Base-by-base conservation (phyloP, 2,329 filamentous ascomycete species). In the Verticillium nubilum region DNA sequence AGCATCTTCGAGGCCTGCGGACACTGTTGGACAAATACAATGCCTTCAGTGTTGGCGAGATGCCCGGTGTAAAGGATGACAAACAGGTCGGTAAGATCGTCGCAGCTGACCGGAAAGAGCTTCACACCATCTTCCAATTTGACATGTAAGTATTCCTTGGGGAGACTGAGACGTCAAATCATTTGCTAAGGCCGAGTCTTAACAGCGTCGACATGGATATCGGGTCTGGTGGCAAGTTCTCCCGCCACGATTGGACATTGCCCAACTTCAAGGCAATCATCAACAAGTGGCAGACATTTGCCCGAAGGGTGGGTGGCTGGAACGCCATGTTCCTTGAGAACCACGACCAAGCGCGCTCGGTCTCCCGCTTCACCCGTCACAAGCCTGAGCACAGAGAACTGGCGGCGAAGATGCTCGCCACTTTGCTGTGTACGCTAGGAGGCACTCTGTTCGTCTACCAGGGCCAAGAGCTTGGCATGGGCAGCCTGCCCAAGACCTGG, bases 91-190 rank as follows among this genome's bases (percentile, higher is more conserved):
- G 87, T 10, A 69, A 78, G 29, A 86, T 85, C 61, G 82, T 88
- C 6, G 75, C 77, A 0, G 77, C 76, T 1, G 72, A 79, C 28
- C 80, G 83, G 57, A 80, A 80, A 60, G 82, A 89, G 69, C 72
- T 90, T 52, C 81, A 85, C 67, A 90, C 89, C 86, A 84, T 88
- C 1, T 89, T 90, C 70, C 84, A 86, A 64, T 86, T 87, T 62
- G 83, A 86, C 63, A 78, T 86, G 0, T 66, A 73, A 33, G 27
- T 31, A 10, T n/a, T 5, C 26, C 52, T n/a, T n/a, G n/a, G n/a
- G n/a, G n/a, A n/a, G n/a, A n/a, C n/a, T n/a, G n/a, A n/a, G n/a
- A n/a, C n/a, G n/a, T n/a, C 2, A 26, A 17, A 10, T 13, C 13
- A 52, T 62, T 78, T 86, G 68, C 69, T 89, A 17, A 81, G 82